phyloP scores from a whole-genome alignment of 495 filamentous ascomycete genomes.

The Penicillium bialowiezense region DNA sequence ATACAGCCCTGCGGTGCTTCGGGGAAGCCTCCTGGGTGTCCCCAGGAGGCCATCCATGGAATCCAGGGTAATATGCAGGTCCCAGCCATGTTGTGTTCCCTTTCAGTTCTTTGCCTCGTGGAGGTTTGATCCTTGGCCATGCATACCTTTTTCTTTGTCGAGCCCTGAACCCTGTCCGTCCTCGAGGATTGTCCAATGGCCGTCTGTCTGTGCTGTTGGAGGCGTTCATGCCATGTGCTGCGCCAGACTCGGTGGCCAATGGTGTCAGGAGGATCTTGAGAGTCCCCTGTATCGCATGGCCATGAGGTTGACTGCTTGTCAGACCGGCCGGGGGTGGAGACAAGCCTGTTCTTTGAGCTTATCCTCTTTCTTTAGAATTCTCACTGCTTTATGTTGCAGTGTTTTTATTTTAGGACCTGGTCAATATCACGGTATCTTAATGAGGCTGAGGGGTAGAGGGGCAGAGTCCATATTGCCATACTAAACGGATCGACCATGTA shows the following conservation, averaged over 20 bases:
- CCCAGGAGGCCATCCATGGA: background rate
- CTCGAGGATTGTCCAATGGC: background rate
- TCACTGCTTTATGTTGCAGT: too few relatives aligned
- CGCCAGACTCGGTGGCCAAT: background rate
- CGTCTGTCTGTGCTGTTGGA: too few relatives aligned
- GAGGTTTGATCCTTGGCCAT: background rate
- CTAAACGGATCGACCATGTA: too few relatives aligned
- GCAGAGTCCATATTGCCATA: too few relatives aligned
- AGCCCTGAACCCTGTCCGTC: background rate
- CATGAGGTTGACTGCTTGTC: conserved; percentile 1
- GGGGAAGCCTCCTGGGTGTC: background rate
- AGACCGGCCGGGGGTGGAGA: background rate
- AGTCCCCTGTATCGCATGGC: background rate
- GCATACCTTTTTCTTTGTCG: conserved; percentile 12
- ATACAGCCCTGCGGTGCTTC: background rate
- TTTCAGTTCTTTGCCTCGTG: background rate
- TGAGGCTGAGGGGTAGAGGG: too few relatives aligned
- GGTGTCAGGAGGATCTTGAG: background rate
- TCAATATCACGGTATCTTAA: background rate
- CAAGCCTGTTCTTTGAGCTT: conserved; percentile 6
- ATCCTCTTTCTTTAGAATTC: background rate
- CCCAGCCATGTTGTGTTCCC: conserved; percentile 16
- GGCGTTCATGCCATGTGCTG: conserved; percentile 1
- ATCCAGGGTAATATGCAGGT: conserved; percentile 22
- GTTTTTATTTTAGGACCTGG: background rate